Base-by-base conservation (phyloP, 768 basidiomycete species). In the Mycena rebaudengoi region DNA sequence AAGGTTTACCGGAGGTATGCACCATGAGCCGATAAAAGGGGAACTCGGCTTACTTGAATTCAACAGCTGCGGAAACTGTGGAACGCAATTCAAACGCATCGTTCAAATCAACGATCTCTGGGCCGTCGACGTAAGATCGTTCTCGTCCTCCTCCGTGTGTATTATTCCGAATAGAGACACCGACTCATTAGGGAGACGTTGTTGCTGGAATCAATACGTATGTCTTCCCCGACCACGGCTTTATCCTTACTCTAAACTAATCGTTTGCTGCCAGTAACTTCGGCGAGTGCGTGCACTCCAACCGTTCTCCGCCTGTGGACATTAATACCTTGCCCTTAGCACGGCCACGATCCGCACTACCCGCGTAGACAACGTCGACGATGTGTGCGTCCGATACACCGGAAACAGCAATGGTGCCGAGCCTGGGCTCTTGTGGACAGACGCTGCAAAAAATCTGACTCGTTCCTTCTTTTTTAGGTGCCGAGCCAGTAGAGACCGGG, bases 1-100 rank as follows among this genome's bases (percentile, higher is more conserved):
- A 80, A 80, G 60, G 71, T 80, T 50, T 80, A 79, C 60, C 75
- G 78, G 20, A 76, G 75, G 51, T 53, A n/a, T 5, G 3, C 25
- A 5, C 33, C 12, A 26, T 26, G 11, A n/a, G n/a, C n/a, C n/a
- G n/a, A n/a, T 40, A 4, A 5, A 7, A 5, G n/a, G 18, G 4
- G 10, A 32, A 14, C 26, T 10, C 16, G 12, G 21, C 8, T 10
- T 8, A 10, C 10, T 37, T 37, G 35, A 37, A 37, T 37, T n/a
- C 35, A 37, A 18, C 43, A 46, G 45, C 56, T 60, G 59, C 50
- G 59, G 59, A 30, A 60, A 60, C 59, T 60, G 59, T 25, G 59
- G 49, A 32, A 60, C 59, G 2, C 59, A 60, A 32, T 60, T 23
- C 49, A 52, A 40, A 18, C 59, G 59, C 18, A 16, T n/a, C 21